Base-by-base conservation (phyloP, 148 eudicot species). In the Chenopodium quinoa region DNA sequence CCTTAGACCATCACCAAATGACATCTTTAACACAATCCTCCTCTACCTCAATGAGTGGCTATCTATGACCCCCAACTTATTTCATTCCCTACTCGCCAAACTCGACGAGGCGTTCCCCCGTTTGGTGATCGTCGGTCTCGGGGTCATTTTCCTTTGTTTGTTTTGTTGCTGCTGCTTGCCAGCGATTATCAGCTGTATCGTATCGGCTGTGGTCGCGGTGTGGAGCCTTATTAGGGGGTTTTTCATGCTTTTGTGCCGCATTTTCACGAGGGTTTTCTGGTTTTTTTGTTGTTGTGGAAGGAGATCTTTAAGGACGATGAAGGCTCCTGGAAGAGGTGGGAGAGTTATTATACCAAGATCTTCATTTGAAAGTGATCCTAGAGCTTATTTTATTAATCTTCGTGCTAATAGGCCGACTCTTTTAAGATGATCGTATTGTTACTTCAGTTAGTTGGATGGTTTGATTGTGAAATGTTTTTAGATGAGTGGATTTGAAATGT, bases 11-110 rank as follows among this genome's bases (percentile, higher is more conserved):
- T 56, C 62, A 54, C 75, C 81, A 70, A 34, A 27, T n/a, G 50
- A 79, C 68, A 9, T 79, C 6, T 22, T 71, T 23, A 70, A 13
- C 31, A 37, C n/a, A 1, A 79, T 79, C 34, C 25, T 71, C 32
- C 40, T 32, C 23, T 22, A 71, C 2, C 76, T 79, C 0, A 54
- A 73, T 32, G 71, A 80, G 10, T 80, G 82, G 46, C 40, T 80
- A 8, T 13, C 78, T 3, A 4, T 27, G 67, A 67, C 34, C 46
- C 65, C 75, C 1, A 52, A 75, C 13, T 48, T 40, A n/a, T n/a
- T 72, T 3, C 4, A 16, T 34, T 17, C 82, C 14, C 63, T 52
- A 17, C 12, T 56, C 76, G 32, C 3, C 32, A 71, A 79, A 9
- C 16, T 79, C 23, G 10, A 71, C 75, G 32, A 54, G 48, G 63